A percentile compares a stretch with the other conserved stretches of the same genome.
Conservation (phyloP, 805 yeast species). For the Komagataella pastoris region DNA sequence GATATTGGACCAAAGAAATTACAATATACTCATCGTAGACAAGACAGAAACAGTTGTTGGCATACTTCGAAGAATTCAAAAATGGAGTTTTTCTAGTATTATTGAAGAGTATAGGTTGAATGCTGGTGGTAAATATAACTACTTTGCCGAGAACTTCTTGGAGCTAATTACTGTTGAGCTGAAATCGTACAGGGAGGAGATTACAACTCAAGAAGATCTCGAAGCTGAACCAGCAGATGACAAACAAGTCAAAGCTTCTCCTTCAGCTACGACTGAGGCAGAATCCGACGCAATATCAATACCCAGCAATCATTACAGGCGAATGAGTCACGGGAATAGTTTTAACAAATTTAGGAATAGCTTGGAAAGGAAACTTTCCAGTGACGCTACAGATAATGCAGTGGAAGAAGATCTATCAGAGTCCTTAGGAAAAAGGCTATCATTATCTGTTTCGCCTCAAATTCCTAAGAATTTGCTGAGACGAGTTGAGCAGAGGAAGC, state of each 20-base stretch:
- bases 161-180: conserved; percentile 55
- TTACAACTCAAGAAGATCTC: conserved; percentile 3
- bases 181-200: conserved; percentile 22
- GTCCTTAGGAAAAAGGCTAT: conserved; percentile 25
- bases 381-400: not conserved
- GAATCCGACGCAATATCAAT: not conserved
- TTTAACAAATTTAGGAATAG: conserved; percentile 2
- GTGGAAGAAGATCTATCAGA: conserved; percentile 6
- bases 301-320: not conserved
- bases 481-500: conserved; percentile 36
- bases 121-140: conserved; percentile 60
- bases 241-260: not conserved
- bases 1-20: conserved; percentile 41
- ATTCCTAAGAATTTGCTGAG: conserved; percentile 48
- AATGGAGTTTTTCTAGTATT: conserved; percentile 80
- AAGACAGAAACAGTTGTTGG: conserved; percentile 73
- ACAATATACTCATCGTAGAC: conserved; percentile 68
- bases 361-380: conserved; percentile 1
- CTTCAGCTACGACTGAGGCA: not conserved
- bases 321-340: conserved; percentile 2
- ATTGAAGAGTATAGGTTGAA: conserved; percentile 75
- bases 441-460: conserved; percentile 55
- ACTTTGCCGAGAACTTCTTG: conserved; percentile 69
- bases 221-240: conserved; percentile 1
- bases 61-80: conserved; percentile 65